These are phyloP conservation scores for Penicillium aurantiogriseum DNA, from an alignment of 2,329 filamentous ascomycete species.

Conservation along the genomic window DNA sequence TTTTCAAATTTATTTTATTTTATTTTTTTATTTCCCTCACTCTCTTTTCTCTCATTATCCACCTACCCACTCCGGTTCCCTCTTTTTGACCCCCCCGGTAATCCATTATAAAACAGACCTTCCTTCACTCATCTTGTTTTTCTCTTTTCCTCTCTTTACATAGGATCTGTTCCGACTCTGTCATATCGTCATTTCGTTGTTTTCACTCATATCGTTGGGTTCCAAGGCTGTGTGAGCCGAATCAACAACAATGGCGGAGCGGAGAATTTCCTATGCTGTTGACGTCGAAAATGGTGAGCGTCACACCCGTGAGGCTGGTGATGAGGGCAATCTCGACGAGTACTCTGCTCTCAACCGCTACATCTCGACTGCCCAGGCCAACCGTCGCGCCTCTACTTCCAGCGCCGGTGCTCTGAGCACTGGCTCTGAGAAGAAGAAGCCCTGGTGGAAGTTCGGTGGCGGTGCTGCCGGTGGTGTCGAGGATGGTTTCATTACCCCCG, in stretches of 20 bases:
- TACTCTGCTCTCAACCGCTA: slow-evolving; percentile 66
- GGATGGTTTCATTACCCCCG: slow-evolving; percentile 52
- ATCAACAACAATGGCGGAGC: slow-evolving; percentile 45
- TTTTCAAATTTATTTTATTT: slow-evolving; percentile 5
- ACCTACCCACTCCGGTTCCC: slow-evolving; percentile 23
- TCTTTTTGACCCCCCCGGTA: slow-evolving; percentile 25
- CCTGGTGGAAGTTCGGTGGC: slow-evolving; percentile 59
- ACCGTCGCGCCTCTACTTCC: slow-evolving; percentile 51
- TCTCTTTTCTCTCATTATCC: slow-evolving; percentile 23
- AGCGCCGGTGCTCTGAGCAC: slow-evolving; percentile 44
- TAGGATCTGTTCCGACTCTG: slow-evolving; percentile 42
- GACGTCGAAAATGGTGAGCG: slow-evolving; percentile 45
- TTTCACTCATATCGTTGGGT: slow-evolving; percentile 40
- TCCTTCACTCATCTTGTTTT: slow-evolving; percentile 26
- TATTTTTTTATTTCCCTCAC: slow-evolving; percentile 8
- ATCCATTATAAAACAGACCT: slow-evolving; percentile 37
- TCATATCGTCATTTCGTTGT: slow-evolving; percentile 38
- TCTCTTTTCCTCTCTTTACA: slow-evolving; percentile 23
- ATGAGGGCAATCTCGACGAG: slow-evolving; percentile 51
- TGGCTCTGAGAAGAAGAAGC: slow-evolving; percentile 49
- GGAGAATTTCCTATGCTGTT: slow-evolving; percentile 46
- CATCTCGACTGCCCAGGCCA: slow-evolving; percentile 65
- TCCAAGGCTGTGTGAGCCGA: slow-evolving; percentile 40
- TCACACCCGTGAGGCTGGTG: slow-evolving; percentile 29
- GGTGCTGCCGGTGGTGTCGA: slow-evolving; percentile 29